Evolutionary conservation across 2,329 filamentous ascomycete species (phyloP), one percentile per base, ranked within the genome.

Genomic region (Fusarium verticillioides): DNA sequence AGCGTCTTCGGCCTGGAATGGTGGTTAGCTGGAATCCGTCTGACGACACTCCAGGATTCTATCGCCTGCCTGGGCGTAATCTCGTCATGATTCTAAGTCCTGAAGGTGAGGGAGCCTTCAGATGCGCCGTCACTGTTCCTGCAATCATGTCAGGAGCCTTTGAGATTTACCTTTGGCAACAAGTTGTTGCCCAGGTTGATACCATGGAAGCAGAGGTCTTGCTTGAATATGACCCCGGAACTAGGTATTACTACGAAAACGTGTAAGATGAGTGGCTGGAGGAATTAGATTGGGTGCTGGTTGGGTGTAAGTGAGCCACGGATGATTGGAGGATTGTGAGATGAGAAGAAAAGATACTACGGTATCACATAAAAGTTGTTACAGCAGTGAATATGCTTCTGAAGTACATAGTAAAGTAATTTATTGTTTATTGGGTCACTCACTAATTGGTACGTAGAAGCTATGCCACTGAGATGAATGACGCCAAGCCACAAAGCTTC

Each of bases 1-100:
- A 84, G 26, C 81, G 84, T 7, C 81, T 86, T 23, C 77, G 82
- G 2, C 82, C 84, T 0, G 84, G 84, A 3, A 85, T 85, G 83
- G 81, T 81, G 4, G 78, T 85, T 8, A 75, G 75, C n/a, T 83
- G 80, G 77, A 78, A 71, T 0, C 75, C 77, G 0, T 56, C 75
- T 8, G 43, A 61, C 5, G 68, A 70, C 11, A 73, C 68, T 9
- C 59, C 63, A 4, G 72, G 72, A 30, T 72, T 72, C 4, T 54
- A 61, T 11, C 69, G 43, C 2, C 52, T 72, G 13, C 69, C 72
- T 9, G 73, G 70, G 4, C 69, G 75, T 34, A 80, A 79, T n/a
- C 69, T 82, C 52, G 79, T 74, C 2, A 76, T 83, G 62, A 68
- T 85, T 4, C 70, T 85, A 28, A 80, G 79, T 30, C 75, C 78